Evolutionary conservation across 2,329 filamentous ascomycete genomes (phyloP).

Genomic region (Aspergillus sp.): DNA sequence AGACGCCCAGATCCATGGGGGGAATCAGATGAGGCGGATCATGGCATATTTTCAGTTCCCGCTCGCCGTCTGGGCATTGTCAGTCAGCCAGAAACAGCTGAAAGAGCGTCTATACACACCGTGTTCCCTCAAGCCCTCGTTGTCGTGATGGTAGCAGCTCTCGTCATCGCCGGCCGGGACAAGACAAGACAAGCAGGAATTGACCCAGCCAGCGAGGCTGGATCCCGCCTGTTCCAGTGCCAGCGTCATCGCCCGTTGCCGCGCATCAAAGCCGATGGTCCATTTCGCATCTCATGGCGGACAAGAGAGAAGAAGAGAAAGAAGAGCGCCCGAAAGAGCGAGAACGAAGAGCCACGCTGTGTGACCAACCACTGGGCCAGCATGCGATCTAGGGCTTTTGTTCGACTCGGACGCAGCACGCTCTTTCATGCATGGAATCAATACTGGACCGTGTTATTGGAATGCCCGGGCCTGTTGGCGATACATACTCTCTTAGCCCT

Average conservation of each 20-base stretch:
- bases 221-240: constrained; percentile 31
- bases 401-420: too few species aligned
- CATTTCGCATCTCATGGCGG: constrained; percentile 13
- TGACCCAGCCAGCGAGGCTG: constrained; percentile 31
- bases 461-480: too few species aligned
- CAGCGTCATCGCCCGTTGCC: constrained; percentile 26
- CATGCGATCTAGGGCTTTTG: too few species aligned
- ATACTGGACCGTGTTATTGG: too few species aligned
- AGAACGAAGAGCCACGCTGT: constrained; percentile 1
- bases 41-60: constrained; percentile 37
- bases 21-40: constrained; percentile 38
- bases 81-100: background rate
- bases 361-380: constrained; percentile 3
- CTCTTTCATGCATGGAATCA: too few species aligned
- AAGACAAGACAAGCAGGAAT: constrained; percentile 30
- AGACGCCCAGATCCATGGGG: constrained; percentile 37
- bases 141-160: constrained; percentile 15
- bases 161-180: constrained; percentile 16
- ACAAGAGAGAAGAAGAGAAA: constrained; percentile 2
- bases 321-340: constrained; percentile 1
- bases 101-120: constrained; percentile 6
- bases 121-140: constrained; percentile 14
- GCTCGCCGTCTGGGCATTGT: constrained; percentile 26
- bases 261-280: constrained; percentile 19
- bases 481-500: too few species aligned